phyloP scores from a whole-genome alignment of 345 rosid genomes.

The Boechera stricta region DNA sequence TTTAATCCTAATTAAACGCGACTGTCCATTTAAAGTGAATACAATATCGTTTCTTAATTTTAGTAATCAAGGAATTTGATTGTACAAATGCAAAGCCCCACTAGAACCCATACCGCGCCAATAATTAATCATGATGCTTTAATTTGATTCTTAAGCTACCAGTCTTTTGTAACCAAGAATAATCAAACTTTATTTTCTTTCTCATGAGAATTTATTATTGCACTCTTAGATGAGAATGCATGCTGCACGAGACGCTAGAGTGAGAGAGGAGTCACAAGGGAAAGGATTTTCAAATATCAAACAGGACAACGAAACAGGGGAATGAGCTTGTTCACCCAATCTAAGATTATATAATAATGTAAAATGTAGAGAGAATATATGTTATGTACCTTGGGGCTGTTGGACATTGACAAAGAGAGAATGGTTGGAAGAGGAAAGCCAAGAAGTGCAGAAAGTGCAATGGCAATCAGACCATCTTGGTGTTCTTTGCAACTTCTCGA shows the following conservation, averaged over 20 bases:
- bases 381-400: conserved; percentile 56
- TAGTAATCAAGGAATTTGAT: neutral
- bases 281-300: conserved; percentile 1
- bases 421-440: conserved; percentile 65
- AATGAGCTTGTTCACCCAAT: conserved; percentile 16
- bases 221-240: conserved; percentile 38
- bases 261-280: conserved; percentile 23
- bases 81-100: neutral
- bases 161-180: conserved; percentile 14
- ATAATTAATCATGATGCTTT: conserved; percentile 2
- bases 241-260: conserved; percentile 36
- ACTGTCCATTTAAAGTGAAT: neutral
- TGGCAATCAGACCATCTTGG: conserved; percentile 98
- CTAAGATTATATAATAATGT: conserved; percentile 3
- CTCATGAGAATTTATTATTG: conserved; percentile 15
- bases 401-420: conserved; percentile 80
- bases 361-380: conserved; percentile 22
- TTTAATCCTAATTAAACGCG: conserved; percentile 9
- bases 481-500: conserved; percentile 60
- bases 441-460: conserved; percentile 72
- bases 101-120: neutral
- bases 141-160: neutral
- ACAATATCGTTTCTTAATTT: neutral
- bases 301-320: conserved; percentile 21
- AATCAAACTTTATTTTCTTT: conserved; percentile 5